Percentiles rank a stretch among this genome's conserved stretches.
phyloP scores from a whole-genome alignment of 2,329 filamentous ascomycete genomes.

The Fusarium citri region DNA sequence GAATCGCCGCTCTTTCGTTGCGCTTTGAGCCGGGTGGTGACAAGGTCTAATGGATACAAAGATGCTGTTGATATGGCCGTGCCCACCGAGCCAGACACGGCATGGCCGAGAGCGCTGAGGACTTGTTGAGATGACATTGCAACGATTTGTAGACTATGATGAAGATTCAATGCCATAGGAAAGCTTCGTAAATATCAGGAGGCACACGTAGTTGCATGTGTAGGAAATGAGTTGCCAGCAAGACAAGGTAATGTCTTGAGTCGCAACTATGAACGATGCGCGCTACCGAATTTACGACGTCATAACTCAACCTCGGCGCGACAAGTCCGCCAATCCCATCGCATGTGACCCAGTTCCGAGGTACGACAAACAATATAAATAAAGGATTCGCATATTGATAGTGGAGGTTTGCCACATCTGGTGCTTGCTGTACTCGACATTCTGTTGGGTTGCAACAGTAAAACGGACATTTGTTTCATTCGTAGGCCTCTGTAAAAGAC shows the following conservation, averaged over 20 bases:
- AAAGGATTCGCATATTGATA: neutral
- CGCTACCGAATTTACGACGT: conserved; percentile 33
- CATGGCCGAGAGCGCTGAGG: conserved; percentile 83
- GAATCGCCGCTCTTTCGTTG: conserved; percentile 69
- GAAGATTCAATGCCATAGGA: neutral
- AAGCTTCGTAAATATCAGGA: neutral
- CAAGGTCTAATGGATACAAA: conserved; percentile 84
- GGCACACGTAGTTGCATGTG: conserved; percentile 19
- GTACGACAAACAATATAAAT: neutral
- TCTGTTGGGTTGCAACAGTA: neutral
- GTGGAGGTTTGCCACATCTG: neutral
- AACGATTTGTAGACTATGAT: neutral
- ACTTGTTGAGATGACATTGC: conserved; percentile 50
- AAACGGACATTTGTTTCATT: neutral
- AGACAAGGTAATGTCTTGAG: conserved; percentile 12
- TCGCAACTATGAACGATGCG: conserved; percentile 14
- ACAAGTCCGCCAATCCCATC: neutral
- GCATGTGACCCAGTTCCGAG: conserved; percentile 40
- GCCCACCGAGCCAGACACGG: conserved; percentile 80
- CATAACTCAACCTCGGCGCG: conserved; percentile 36
- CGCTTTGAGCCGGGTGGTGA: conserved; percentile 85
- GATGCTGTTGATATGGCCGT: conserved; percentile 82
- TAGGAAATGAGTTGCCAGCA: conserved; percentile 10
- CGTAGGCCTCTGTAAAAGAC: neutral
- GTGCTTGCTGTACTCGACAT: neutral